These are phyloP conservation scores for Alternaria brassicicola DNA, from an alignment of 2,329 filamentous ascomycete species.

Conservation along the genomic window DNA sequence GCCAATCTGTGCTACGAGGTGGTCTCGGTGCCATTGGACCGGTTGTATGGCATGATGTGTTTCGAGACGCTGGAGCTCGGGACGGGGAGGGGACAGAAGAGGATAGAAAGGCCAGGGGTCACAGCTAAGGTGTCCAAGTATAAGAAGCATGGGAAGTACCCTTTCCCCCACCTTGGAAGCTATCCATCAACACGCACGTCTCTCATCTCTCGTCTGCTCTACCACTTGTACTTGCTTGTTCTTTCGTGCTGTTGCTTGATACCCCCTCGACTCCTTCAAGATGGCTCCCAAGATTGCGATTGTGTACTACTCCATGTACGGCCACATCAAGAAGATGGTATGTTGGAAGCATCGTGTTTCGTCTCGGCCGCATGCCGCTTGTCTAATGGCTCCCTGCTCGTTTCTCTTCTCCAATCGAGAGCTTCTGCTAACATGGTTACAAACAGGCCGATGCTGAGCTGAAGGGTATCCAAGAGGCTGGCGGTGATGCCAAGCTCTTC, in stretches of 20 bases:
- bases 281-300: constrained; percentile 95
- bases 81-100: neutral
- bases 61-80: neutral
- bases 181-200: neutral
- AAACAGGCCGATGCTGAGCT: constrained; percentile 86
- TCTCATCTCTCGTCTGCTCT: neutral
- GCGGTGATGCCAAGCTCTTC: constrained; percentile 80
- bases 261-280: constrained; percentile 20
- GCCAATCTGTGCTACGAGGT: neutral
- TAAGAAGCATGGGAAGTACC: neutral
- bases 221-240: neutral
- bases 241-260: constrained; percentile 13
- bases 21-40: neutral
- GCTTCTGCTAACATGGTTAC: neutral
- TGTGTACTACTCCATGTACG: constrained; percentile 64
- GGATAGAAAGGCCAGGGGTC: neutral
- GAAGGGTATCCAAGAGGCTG: constrained; percentile 85
- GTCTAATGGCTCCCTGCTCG: neutral
- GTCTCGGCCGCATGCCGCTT: neutral
- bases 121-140: neutral
- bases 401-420: constrained; percentile 3
- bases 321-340: constrained; percentile 45
- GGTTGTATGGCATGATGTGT: neutral
- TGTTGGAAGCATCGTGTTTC: constrained; percentile 9
- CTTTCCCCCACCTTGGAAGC: neutral